A percentile compares a stretch with the other conserved stretches of the same genome.
Conservation (phyloP, 805 yeast species). For the Metschnikowia lunata region DNA sequence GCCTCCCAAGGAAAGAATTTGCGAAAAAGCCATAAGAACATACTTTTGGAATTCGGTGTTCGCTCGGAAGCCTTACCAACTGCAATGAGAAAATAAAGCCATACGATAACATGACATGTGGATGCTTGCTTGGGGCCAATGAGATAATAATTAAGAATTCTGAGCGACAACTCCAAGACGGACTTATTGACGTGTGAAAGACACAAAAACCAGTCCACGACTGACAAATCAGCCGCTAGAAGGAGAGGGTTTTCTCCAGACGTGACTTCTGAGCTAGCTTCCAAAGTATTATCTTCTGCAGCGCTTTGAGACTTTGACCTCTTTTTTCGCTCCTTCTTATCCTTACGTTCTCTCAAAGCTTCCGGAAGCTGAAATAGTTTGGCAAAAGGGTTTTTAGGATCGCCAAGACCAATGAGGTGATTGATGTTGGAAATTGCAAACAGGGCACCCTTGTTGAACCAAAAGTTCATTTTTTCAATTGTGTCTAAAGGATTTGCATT, state of each 20-base stretch:
- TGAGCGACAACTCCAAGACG: constrained; percentile 62
- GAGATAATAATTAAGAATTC: constrained; percentile 61
- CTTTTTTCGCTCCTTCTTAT: constrained; percentile 63
- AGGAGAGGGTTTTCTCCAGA: constrained; percentile 31
- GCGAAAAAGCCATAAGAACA: constrained; percentile 49
- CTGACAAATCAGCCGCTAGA: constrained; percentile 32
- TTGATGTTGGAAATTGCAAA: constrained; percentile 74
- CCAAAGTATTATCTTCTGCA: constrained; percentile 19
- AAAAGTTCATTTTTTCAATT: constrained; percentile 55
- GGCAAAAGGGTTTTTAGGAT: constrained; percentile 71
- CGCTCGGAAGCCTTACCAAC: constrained; percentile 51
- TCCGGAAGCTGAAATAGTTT: constrained; percentile 68
- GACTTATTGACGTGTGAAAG: constrained; percentile 56
- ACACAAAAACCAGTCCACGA: constrained; percentile 53
- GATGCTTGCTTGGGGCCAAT: constrained; percentile 69
- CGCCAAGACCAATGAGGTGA: constrained; percentile 76
- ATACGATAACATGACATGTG: constrained; percentile 69
- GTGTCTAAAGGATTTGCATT: constrained; percentile 25
- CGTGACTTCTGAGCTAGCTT: constrained; percentile 1
- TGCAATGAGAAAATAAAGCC: constrained; percentile 69
- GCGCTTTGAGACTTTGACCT: constrained; percentile 27
- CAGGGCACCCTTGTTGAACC: constrained; percentile 72
- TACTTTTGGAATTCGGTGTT: constrained; percentile 42
- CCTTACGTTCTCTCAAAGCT: constrained; percentile 66
- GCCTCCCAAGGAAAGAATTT: constrained; percentile 68